Evolutionary conservation across 2,329 filamentous ascomycete species (phyloP).

Genomic region (Lasiodiplodia sp.): DNA sequence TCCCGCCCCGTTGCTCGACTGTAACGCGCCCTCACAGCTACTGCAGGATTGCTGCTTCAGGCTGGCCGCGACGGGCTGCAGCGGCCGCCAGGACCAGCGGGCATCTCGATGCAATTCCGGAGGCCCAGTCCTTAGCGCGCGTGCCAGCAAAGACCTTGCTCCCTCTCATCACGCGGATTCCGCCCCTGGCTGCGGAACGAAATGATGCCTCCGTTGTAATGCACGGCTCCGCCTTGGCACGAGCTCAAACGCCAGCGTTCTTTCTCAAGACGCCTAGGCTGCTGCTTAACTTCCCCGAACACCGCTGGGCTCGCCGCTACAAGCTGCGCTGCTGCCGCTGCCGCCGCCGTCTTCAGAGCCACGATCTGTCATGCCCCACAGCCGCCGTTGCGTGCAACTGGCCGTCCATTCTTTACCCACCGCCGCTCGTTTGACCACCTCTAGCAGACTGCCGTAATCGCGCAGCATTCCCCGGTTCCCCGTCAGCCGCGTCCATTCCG

Average conservation of each 20-base stretch:
- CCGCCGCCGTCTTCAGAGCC: slow-evolving; percentile 1
- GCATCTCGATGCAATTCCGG: slow-evolving; percentile 16
- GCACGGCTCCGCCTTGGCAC: slow-evolving; percentile 27
- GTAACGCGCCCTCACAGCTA: neutral
- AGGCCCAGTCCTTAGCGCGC: slow-evolving; percentile 8
- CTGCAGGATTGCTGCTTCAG: slow-evolving; percentile 15
- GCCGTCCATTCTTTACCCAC: slow-evolving; percentile 24
- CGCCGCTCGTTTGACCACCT: slow-evolving; percentile 25
- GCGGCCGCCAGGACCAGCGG: neutral
- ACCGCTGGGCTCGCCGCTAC: slow-evolving; percentile 14
- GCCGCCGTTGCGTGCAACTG: slow-evolving; percentile 22
- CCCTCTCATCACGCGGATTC: slow-evolving; percentile 1
- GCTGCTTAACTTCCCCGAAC: slow-evolving; percentile 17
- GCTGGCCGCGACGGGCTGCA: neutral
- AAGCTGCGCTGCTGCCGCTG: slow-evolving; percentile 25
- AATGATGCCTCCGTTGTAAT: slow-evolving; percentile 25
- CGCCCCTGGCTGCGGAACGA: slow-evolving; percentile 15
- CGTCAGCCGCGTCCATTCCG: slow-evolving; percentile 20
- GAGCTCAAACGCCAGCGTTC: slow-evolving; percentile 20
- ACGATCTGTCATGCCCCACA: slow-evolving; percentile 19
- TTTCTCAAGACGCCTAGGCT: slow-evolving; percentile 25
- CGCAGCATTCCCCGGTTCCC: slow-evolving; percentile 15
- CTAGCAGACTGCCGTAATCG: neutral
- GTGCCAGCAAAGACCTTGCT: slow-evolving; percentile 11
- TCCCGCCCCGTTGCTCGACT: slow-evolving; percentile 2